Evolutionary conservation across 768 basidiomycete species (phyloP).

Genomic region (Kwoniella sp.): DNA sequence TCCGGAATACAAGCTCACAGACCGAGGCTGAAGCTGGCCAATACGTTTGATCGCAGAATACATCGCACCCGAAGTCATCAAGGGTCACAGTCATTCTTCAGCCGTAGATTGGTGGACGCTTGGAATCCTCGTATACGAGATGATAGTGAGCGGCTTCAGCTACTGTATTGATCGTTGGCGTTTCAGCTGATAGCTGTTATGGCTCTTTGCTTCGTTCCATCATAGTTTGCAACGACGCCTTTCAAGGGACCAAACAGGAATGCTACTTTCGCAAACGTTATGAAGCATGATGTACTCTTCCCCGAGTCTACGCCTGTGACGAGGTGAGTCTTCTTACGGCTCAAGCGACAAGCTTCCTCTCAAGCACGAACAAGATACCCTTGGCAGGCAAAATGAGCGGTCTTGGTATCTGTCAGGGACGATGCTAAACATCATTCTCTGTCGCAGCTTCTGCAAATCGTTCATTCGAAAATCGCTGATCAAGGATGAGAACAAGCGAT

Average conservation of each 20-base stretch:
- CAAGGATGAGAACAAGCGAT: constrained; percentile 83
- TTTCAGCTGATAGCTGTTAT: constrained; percentile 7
- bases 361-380: too few species aligned
- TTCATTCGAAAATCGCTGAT: constrained; percentile 81
- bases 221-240: constrained; percentile 93
- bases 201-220: too few species aligned
- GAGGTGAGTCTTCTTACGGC: constrained; percentile 61
- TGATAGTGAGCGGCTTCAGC: constrained; percentile 58
- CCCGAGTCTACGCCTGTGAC: constrained; percentile 80
- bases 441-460: constrained; percentile 77
- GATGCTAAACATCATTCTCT: too few species aligned
- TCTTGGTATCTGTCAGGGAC: too few species aligned
- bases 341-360: neutral
- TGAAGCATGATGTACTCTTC: constrained; percentile 80
- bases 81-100: constrained; percentile 92
- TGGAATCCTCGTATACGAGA: constrained; percentile 97
- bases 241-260: constrained; percentile 95
- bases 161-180: neutral
- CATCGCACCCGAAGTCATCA: constrained; percentile 98
- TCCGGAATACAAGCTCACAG: constrained; percentile 21
- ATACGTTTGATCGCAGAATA: constrained; percentile 69
- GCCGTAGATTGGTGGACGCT: constrained; percentile 99
- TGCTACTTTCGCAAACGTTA: constrained; percentile 95
- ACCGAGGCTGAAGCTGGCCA: constrained; percentile 17
- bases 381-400: constrained; percentile 14